Conservation (phyloP, 306 rosid species). For the Fragaria nilgerrensis region DNA sequence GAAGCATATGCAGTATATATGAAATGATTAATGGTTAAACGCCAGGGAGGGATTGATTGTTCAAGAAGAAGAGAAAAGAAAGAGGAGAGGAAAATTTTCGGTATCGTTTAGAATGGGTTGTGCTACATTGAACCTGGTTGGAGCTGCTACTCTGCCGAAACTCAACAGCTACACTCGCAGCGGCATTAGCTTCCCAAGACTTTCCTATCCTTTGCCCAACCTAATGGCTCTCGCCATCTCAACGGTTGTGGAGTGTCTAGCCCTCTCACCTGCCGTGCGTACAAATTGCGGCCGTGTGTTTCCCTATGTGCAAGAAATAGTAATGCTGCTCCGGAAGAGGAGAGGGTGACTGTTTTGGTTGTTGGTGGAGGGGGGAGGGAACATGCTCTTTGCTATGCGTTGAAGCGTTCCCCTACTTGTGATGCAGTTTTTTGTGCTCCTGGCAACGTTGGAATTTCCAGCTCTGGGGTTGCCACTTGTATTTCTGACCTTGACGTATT, state of each 20-base stretch:
- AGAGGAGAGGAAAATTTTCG: background rate
- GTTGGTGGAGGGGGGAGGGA: conserved; percentile 98
- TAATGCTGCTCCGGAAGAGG: conserved; percentile 26
- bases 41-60: background rate
- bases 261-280: conserved; percentile 8
- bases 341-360: conserved; percentile 60
- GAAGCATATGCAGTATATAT: background rate
- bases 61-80: background rate
- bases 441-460: conserved; percentile 89
- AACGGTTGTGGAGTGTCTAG: conserved; percentile 15
- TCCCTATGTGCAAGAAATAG: conserved; percentile 18
- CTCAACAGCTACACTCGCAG: conserved; percentile 16
- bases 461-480: conserved; percentile 77
- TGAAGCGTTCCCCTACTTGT: conserved; percentile 78
- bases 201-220: background rate
- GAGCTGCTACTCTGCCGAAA: conserved; percentile 28
- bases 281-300: conserved; percentile 21
- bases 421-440: conserved; percentile 80
- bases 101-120: conserved; percentile 37
- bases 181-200: conserved; percentile 21
- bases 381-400: conserved; percentile 92
- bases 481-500: conserved; percentile 61
- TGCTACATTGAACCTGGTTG: conserved; percentile 34
- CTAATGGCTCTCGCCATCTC: background rate
- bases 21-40: conserved; percentile 2